Conservation (phyloP, 1,284 basidiomycete genomes). For the Cryptococcus sp. region DNA sequence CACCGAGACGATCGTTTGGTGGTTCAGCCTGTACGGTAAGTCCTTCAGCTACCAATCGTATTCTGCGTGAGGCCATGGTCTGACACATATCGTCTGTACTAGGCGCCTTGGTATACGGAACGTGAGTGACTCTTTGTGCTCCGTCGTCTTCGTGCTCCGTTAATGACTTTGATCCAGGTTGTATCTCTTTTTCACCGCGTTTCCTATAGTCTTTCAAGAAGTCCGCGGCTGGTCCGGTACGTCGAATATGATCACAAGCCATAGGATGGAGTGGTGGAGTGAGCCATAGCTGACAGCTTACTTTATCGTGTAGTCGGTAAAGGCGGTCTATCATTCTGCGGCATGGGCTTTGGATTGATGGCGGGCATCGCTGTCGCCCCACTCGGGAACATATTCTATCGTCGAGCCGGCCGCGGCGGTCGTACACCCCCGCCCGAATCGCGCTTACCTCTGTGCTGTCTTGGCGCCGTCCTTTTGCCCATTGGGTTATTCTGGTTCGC, state of each 20-base stretch:
- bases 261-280: neutral
- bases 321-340: slow-evolving; percentile 66
- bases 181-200: slow-evolving; percentile 50
- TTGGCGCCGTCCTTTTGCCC: slow-evolving; percentile 61
- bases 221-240: slow-evolving; percentile 52
- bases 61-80: neutral
- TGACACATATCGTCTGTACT: neutral
- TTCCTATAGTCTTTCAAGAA: slow-evolving; percentile 63
- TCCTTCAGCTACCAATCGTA: neutral
- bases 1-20: slow-evolving; percentile 68
- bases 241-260: neutral
- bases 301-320: slow-evolving; percentile 56
- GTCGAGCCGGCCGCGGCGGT: slow-evolving; percentile 61
- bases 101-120: slow-evolving; percentile 40
- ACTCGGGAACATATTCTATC: slow-evolving; percentile 62
- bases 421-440: slow-evolving; percentile 58
- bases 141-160: neutral
- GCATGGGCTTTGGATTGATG: slow-evolving; percentile 64
- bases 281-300: neutral
- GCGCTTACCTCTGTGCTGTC: slow-evolving; percentile 62
- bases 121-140: slow-evolving; percentile 2
- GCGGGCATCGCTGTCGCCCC: slow-evolving; percentile 40
- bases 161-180: slow-evolving; percentile 17
- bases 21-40: slow-evolving; percentile 63
- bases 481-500: slow-evolving; percentile 63